Evolutionary conservation across 805 yeast genomes (phyloP), one percentile per base, ranked within the genome.

Genomic region (Candida germanica): DNA sequence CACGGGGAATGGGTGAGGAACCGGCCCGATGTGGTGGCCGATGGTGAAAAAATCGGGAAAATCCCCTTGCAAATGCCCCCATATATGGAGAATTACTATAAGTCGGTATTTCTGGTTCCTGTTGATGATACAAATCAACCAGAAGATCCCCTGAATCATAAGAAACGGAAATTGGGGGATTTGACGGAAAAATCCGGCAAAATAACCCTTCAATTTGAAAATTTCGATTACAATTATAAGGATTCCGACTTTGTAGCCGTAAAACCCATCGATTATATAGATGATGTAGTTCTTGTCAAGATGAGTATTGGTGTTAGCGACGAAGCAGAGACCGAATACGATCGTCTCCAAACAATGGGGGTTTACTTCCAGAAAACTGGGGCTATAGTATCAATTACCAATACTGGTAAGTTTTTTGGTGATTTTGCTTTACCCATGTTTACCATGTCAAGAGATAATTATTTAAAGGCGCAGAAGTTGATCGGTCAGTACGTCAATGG

Each of bases 301-400:
- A 32, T 71, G 11, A 42, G 38, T 3, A 20, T 69, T 3, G 44
- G 35, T 15, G 21, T 75, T 8, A 53, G 51, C 16, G 81, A 80
- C 51, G 38, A 49, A 14, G 58, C 61, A 3, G 85, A 81, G 42
- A 50, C 61, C 6, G 69, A 76, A 21, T 66, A 61, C 36, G 79
- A 80, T 50, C 51, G 54, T 1, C 46, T 87, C 13, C 64, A 66
- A 4, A 59, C 85, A 8, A 59, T 61, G 16, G 89, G 88, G 0
- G 69, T 80, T 2, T 83, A 82, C 53, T 86, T 81, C 50, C 80
- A 83, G 42, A 68, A 71, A 14, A 60, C 77, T 1, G 94, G 94
- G 0, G 66, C 83, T 34, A 53, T 84, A 3, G 61, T 84, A 11
- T 69, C 80, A 0, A 51, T 75, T 13, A 71, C 87, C 1, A 64